These are phyloP conservation scores for Cydonia oblonga DNA, from an alignment of 331 rosid genomes.

Conservation along the genomic window DNA sequence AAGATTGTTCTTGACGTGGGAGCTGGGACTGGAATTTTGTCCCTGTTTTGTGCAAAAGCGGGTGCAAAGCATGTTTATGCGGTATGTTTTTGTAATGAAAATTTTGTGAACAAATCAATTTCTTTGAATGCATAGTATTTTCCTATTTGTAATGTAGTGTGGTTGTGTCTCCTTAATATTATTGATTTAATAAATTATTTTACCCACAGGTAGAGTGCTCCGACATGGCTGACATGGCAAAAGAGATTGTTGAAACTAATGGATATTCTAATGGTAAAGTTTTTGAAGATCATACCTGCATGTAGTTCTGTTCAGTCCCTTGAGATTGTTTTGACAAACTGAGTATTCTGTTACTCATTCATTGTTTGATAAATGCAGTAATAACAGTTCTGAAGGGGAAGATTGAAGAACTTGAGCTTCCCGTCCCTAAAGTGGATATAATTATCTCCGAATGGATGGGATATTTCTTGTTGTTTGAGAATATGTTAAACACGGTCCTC, in stretches of 20 bases:
- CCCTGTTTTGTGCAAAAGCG: constrained; percentile 92
- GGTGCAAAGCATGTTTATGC: constrained; percentile 97
- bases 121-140: neutral
- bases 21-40: constrained; percentile 97
- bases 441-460: constrained; percentile 99
- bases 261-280: constrained; percentile 67
- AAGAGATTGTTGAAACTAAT: constrained; percentile 79
- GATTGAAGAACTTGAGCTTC: constrained; percentile 94
- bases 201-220: constrained; percentile 87
- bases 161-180: neutral
- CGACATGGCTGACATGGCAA: constrained; percentile 93
- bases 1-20: constrained; percentile 97
- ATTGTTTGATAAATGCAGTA: constrained; percentile 33
- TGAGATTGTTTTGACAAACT: neutral
- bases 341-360: constrained; percentile 10
- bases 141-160: neutral
- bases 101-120: neutral
- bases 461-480: constrained; percentile 91
- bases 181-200: neutral
- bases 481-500: constrained; percentile 77
- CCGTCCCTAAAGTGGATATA: constrained; percentile 82
- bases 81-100: constrained; percentile 23
- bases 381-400: constrained; percentile 91
- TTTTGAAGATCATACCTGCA: neutral
- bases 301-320: neutral